These are phyloP conservation scores for Chlorella sp. DNA, from an alignment of 139 green algal species.

Conservation along the genomic window DNA sequence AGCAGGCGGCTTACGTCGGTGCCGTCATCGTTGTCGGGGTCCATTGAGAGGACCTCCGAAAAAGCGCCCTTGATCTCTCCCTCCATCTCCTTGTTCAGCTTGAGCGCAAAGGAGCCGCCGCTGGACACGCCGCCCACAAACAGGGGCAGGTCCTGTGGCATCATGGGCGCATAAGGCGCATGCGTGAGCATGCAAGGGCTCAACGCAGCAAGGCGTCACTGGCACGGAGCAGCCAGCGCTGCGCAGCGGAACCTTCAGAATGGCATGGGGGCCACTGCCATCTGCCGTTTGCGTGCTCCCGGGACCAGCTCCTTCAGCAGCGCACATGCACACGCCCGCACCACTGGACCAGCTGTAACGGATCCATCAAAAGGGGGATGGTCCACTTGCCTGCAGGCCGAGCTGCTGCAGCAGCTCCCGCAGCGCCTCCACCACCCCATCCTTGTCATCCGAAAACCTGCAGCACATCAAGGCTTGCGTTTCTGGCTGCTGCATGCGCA, in stretches of 20 bases:
- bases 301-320: no score
- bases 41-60: neutral
- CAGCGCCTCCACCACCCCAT: neutral
- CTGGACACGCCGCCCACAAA: slow-evolving; percentile 14
- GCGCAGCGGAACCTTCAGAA: no score
- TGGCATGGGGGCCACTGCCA: no score
- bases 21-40: neutral
- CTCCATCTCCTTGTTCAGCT: neutral
- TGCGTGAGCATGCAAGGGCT: neutral
- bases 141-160: neutral
- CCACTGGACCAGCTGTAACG: no score
- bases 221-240: no score
- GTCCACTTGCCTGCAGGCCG: neutral
- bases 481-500: no score
- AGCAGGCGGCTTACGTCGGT: no score
- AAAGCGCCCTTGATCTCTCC: neutral
- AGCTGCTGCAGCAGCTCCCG: neutral
- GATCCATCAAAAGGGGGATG: neutral
- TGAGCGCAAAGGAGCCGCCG: slow-evolving; percentile 8
- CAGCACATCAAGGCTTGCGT: no score
- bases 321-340: no score
- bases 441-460: slow-evolving; percentile 1
- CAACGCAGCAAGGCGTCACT: no score
- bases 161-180: neutral
- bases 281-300: no score